Evolutionary conservation across 176 grass and related monocot species (phyloP), one percentile per base, ranked within the genome.

Genomic region (Echinochloa phyllopogon): DNA sequence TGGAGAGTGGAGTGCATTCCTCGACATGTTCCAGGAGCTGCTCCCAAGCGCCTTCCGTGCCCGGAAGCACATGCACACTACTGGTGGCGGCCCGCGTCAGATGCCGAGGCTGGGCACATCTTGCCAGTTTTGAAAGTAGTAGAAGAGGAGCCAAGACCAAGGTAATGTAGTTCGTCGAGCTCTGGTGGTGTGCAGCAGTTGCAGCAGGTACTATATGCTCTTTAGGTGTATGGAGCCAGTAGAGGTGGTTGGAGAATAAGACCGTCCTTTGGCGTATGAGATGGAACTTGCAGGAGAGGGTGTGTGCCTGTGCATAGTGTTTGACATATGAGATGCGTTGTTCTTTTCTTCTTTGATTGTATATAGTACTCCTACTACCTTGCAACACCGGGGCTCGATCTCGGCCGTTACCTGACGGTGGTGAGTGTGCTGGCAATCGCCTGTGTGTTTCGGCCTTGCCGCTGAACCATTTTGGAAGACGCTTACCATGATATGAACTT

Each of bases 51-150:
- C 91, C 0, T 93, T 98, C 84, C 53, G 7, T 25, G 76, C 69
- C 60, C 74, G 91, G 62, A 98, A 95, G 82, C 85, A 78, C 49
- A 49, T 83, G 82, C 85, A 78, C 49, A 49, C 85, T 3, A n/a
- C 82, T 17, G 72, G 76, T 18, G 44, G 21, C 0, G 83, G 71
- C 43, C 89, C 57, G 63, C 85, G 85, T 66, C 86, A 80, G 17
- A 77, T 87, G 90, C 95, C 78, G 87, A 92, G 93, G 83, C 93
- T 98, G 53, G 95, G 93, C 42, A 91, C 94, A 59, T 97, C 94
- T 23, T 97, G 92, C 88, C 90, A 97, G 92, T 97, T 97, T 94
- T 97, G 88, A 97, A 82, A 76, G 52, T 45, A 84, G 76, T 27
- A 84, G 84, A 63, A 40, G 62, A 56, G 70, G 57, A 86, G 71